Evolutionary conservation across 192 early-diverging fungal species (phyloP), one percentile per base, ranked within the genome.

Genomic region (Podila clonocystis): DNA sequence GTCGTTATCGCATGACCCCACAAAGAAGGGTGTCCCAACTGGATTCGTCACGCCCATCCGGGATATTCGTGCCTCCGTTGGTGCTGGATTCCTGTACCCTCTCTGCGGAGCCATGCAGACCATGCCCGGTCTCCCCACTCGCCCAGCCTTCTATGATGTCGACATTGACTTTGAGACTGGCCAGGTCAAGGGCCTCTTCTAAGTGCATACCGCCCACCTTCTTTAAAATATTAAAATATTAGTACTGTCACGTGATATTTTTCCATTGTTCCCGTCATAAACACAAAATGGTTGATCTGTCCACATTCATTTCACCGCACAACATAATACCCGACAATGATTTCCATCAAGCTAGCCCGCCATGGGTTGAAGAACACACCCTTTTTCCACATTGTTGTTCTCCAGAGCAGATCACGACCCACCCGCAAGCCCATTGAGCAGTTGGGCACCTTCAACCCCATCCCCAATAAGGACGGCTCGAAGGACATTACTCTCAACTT

Each of bases 81-180:
- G 98, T 34, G 98, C 98, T 29, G 98, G 98, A 26, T 99, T 99
- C 87, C 78, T 99, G 30, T 99, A 98, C 82, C 98, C 98, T 50
- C 87, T 99, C 50, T 90, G 95, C 28, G 98, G 98, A 48, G 91
- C 93, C 55, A 98, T 99, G 97, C 94, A 95, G 75, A 99, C 98
- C 28, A 97, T 99, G 92, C 98, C 98, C 13, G 98, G 98, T 34
- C 88, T 99, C 50, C 95, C 96, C 28, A 99, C 98, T 11, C 91
- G 97, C 49, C 97, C 96, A 9, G 96, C 95, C 77, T 98, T 97
- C 88, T 97, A 90, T 83, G 97, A 98, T 84, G 95, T 98, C 48
- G 97, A 97, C 79, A 76, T 98, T 41, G 96, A 98, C 67, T 82
- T 87, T 9, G 93, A 97, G 64, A 89, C 92, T 31, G 95, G 95